Base-by-base conservation (phyloP, 2,329 filamentous ascomycete species). In the Huntiella omanensis region DNA sequence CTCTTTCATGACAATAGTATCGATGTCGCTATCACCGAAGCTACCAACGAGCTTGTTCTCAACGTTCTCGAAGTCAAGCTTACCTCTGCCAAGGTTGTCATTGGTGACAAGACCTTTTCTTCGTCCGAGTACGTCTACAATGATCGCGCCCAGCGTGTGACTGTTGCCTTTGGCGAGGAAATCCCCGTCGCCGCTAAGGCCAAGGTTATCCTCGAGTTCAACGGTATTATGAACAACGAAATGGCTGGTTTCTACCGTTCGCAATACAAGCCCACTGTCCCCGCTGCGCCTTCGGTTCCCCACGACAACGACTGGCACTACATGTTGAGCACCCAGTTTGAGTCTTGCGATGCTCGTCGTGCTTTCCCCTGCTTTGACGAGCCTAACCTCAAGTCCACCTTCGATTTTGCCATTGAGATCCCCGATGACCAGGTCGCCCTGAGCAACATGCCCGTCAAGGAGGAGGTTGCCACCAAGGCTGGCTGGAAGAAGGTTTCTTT, bases 311-410 rank as follows among this genome's bases (percentile, higher is more conserved):
- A 77, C 55, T 74, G 69, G 58, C 73, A 76, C 60, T 73, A 73
- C 58, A 87, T 88, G 83, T 69, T 94, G 62, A 93, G 84, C 67
- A 98, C 91, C 42, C 91, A 98, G 60, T 98, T 98, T 58, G 91
- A 98, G 68, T 81, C 87, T 40, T 94, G 86, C 57, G 91, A 98
- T 64, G 91, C 91, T 51, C 80, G 91, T 53, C 74, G 87, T 54
- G 88, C 91, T 6, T 95, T 98, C 64, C 91, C 91, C 41, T 98
- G 91, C 66, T 96, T 96, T 58, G 91, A 98, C 58, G 91, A 98
- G 66, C 91, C 91, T 37, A 94, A 93, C 57, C 72, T 96, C 53
- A 98, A 98, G 66, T 85, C 91, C 8, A 88, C 86, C 2, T 96
- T 95, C 58, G 87, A 95, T 61, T 83, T 98, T 50, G 73, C 86